Base-by-base conservation (phyloP, 805 yeast species). In the Candida pseudofarinosa region DNA sequence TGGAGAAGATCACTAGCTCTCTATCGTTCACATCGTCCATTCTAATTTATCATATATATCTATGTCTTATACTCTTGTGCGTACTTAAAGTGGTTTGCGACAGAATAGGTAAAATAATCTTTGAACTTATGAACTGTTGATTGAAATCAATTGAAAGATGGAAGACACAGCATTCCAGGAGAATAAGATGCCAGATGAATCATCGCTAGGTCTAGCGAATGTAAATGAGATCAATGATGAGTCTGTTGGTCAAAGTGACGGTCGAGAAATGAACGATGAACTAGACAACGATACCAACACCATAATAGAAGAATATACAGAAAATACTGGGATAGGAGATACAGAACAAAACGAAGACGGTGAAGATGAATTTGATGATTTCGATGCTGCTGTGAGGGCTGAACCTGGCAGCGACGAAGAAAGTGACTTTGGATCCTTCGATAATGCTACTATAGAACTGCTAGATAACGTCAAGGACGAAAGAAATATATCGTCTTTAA, bases 361-460 rank as follows among this genome's bases (percentile, higher is more conserved):
- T 19, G 39, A 40, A 4, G 52, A 47, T n/a, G 45, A 40, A 8
- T 40, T 45, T 35, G 50, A 50, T 30, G 51, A 53, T 18, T 41
- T 39, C 31, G 36, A 33, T 36, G 49, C 33, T 26, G 45, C 38
- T 5, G 43, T 35, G 31, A 38, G 14, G 4, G 40, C 42, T 7
- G 51, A 42, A 17, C 44, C 43, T 10, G 58, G 45, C 10, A 58
- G 45, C 3, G 62, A 56, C 3, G 64, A 55, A 3, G 71, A 63
- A 28, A 66, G 60, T 40, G 68, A 63, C 39, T 67, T 67, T 43
- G 73, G 71, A 6, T 59, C 68, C 2, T 67, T 67, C 45, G 71
- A 64, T 43, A 63, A 64, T 38, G 67, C 62, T 1, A 59, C 65
- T 1, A 48, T 61, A 33, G 63, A 60, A 19, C 62, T 56, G 10